Evolutionary conservation across 768 basidiomycete species (phyloP).

Genomic region (Mycena floridula): DNA sequence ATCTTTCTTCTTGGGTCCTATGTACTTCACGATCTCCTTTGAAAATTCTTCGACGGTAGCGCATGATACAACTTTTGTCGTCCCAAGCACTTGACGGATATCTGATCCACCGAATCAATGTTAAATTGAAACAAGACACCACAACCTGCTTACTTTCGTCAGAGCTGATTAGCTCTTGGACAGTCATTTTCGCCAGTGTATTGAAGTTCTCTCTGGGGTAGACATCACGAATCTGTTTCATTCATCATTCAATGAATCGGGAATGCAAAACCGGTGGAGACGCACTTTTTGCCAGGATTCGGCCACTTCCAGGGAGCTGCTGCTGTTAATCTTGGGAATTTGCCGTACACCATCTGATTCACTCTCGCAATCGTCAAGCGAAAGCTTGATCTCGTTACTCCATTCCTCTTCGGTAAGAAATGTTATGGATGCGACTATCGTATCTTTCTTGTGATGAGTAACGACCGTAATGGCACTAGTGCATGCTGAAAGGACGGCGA

Average conservation of each 20-base stretch:
- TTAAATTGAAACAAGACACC: neutral
- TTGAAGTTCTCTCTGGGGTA: slow-evolving; percentile 48
- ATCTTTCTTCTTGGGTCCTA: slow-evolving; percentile 57
- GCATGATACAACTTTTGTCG: slow-evolving; percentile 49
- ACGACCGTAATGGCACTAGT: no score
- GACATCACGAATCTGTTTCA: slow-evolving; percentile 48
- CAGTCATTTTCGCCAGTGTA: slow-evolving; percentile 38
- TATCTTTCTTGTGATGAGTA: no score
- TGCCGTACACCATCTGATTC: no score
- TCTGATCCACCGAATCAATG: slow-evolving; percentile 25
- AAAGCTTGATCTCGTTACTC: no score
- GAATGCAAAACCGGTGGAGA: neutral
- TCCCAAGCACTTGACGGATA: slow-evolving; percentile 41
- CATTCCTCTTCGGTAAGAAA: no score
- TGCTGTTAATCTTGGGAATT: no score
- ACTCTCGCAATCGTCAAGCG: no score
- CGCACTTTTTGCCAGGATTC: no score
- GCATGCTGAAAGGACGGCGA: no score
- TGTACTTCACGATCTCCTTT: no score
- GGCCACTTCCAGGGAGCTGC: no score
- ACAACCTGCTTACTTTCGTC: slow-evolving; percentile 32
- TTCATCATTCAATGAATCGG: neutral
- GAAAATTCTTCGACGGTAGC: slow-evolving; percentile 37
- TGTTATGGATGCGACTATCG: no score
- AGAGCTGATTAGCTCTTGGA: slow-evolving; percentile 42